A percentile compares a stretch with the other conserved stretches of the same genome.
These are phyloP conservation scores for Aspergillus sergii DNA, from an alignment of 2,329 filamentous ascomycete species.

Conservation along the genomic window DNA sequence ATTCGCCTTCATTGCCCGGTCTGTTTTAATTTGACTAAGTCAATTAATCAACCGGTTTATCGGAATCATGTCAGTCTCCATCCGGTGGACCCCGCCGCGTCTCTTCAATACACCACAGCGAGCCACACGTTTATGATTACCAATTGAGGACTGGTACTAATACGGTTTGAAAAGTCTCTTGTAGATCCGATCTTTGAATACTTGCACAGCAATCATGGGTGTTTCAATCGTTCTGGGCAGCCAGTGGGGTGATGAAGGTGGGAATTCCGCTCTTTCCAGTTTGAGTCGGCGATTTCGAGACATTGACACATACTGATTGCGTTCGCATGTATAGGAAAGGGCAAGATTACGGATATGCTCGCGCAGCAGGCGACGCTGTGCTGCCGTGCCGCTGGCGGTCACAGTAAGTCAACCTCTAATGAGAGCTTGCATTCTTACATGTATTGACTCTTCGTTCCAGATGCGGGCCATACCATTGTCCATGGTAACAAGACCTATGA, in stretches of 20 bases:
- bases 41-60: background rate
- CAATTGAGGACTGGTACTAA: background rate
- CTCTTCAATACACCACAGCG: background rate
- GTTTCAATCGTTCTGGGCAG: constrained; percentile 49
- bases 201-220: constrained; percentile 28
- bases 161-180: background rate
- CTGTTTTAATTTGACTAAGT: background rate
- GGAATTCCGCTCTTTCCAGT: background rate
- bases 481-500: constrained; percentile 50
- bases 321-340: constrained; percentile 41
- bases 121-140: background rate
- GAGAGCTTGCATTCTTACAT: background rate
- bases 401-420: constrained; percentile 40
- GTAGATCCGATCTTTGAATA: background rate
- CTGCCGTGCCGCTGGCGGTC: constrained; percentile 49
- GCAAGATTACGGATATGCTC: constrained; percentile 52
- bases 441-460: constrained; percentile 15
- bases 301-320: constrained; percentile 8
- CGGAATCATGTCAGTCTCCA: background rate
- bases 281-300: background rate
- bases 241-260: constrained; percentile 54
- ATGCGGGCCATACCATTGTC: constrained; percentile 53
- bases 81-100: background rate
- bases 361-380: constrained; percentile 48
- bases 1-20: constrained; percentile 2